Percentiles rank a stretch among this genome's conserved stretches.
Evolutionary conservation across 1,284 basidiomycete genomes (phyloP).

Genomic region (Athelia psychrophila): DNA sequence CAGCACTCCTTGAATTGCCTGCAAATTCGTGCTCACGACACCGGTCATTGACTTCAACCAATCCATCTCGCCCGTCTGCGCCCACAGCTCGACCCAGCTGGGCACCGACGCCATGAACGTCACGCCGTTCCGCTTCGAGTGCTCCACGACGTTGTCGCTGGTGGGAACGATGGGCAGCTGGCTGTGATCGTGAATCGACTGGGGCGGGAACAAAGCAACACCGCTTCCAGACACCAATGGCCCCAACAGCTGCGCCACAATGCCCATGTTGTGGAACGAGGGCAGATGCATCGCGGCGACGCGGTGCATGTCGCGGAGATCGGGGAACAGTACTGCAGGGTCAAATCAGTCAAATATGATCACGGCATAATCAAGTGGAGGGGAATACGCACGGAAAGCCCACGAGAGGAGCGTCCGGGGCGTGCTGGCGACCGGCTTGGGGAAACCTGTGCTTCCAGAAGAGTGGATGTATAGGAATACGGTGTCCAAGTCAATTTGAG

Average conservation of each 20-base stretch:
- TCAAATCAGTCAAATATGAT: too few relatives aligned
- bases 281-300: constrained; percentile 28
- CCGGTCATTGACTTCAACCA: constrained; percentile 25
- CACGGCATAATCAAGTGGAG: constrained; percentile 29
- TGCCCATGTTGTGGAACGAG: constrained; percentile 23
- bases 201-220: constrained; percentile 20
- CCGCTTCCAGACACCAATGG: constrained; percentile 15
- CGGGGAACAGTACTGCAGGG: too few relatives aligned
- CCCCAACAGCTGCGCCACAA: constrained; percentile 18
- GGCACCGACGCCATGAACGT: constrained; percentile 30
- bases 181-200: neutral
- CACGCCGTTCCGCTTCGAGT: constrained; percentile 20
- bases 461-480: constrained; percentile 19
- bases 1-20: neutral
- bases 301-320: constrained; percentile 13
- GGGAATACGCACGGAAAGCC: constrained; percentile 1
- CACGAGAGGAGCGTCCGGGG: constrained; percentile 11
- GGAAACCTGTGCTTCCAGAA: constrained; percentile 24
- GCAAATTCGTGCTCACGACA: constrained; percentile 19
- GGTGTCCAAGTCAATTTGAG: constrained; percentile 2
- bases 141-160: constrained; percentile 29
- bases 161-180: constrained; percentile 22
- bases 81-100: constrained; percentile 34
- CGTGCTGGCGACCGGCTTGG: constrained; percentile 20
- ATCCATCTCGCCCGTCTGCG: constrained; percentile 19